These are phyloP conservation scores for Orychophragmus violaceus DNA, from an alignment of 345 rosid species.

Conservation along the genomic window DNA sequence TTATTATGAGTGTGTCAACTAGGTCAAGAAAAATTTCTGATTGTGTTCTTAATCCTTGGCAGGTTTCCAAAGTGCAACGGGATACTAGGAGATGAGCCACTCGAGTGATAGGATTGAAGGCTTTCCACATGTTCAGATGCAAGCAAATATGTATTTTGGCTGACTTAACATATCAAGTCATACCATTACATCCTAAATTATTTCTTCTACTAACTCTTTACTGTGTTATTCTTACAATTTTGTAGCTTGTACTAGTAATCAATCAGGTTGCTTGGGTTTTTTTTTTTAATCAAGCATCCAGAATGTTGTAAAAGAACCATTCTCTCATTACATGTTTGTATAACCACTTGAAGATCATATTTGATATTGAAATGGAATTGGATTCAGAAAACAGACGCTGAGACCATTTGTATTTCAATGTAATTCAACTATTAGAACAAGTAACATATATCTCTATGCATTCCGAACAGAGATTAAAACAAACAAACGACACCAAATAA, in stretches of 20 bases:
- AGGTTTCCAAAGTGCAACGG: slow-evolving; percentile 48
- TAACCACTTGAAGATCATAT: background rate
- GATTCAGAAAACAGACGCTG: background rate
- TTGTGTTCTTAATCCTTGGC: slow-evolving; percentile 1
- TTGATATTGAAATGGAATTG: background rate
- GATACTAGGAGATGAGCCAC: slow-evolving; percentile 47
- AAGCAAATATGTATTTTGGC: slow-evolving; percentile 39
- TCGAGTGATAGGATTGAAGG: slow-evolving; percentile 28
- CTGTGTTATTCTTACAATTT: background rate
- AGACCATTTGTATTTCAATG: background rate
- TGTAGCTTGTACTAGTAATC: background rate
- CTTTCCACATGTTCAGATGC: slow-evolving; percentile 45
- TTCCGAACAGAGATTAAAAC: background rate
- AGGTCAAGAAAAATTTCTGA: slow-evolving; percentile 6
- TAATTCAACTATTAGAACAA: background rate
- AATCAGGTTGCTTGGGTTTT: slow-evolving; percentile 15
- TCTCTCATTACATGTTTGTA: background rate
- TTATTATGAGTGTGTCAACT: background rate
- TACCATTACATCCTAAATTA: background rate
- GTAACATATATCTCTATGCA: background rate
- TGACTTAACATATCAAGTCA: slow-evolving; percentile 43
- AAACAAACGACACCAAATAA: background rate
- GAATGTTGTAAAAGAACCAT: background rate
- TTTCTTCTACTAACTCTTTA: slow-evolving; percentile 14
- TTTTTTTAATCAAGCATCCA: slow-evolving; percentile 1